These are phyloP conservation scores for Hippophae gyantsensis DNA, from an alignment of 306 rosid genomes.

Conservation along the genomic window DNA sequence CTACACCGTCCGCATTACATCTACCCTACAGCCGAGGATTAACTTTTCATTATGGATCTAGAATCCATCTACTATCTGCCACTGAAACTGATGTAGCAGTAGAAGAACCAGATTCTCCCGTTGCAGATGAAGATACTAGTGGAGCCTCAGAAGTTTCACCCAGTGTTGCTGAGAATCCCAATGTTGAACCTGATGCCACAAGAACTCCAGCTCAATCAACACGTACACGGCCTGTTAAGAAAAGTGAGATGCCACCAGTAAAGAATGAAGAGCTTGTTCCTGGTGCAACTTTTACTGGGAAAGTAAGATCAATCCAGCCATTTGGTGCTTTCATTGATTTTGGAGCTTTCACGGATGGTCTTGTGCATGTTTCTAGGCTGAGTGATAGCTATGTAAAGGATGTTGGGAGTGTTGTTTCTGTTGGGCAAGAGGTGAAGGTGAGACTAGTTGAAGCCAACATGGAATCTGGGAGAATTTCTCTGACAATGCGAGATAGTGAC, in stretches of 20 bases:
- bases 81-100: slow-evolving; percentile 65
- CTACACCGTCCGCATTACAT: slow-evolving; percentile 37
- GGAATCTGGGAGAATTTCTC: slow-evolving; percentile 81
- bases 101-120: slow-evolving; percentile 50
- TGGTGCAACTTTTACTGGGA: slow-evolving; percentile 84
- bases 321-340: slow-evolving; percentile 95
- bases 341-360: slow-evolving; percentile 96
- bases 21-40: slow-evolving; percentile 34
- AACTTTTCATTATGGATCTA: slow-evolving; percentile 34
- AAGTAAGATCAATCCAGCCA: slow-evolving; percentile 88
- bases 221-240: slow-evolving; percentile 55
- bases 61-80: slow-evolving; percentile 48
- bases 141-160: slow-evolving; percentile 34
- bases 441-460: slow-evolving; percentile 65
- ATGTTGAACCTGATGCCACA: slow-evolving; percentile 34
- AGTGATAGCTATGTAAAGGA: slow-evolving; percentile 84
- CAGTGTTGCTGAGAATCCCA: slow-evolving; percentile 30
- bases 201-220: slow-evolving; percentile 33
- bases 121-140: slow-evolving; percentile 38
- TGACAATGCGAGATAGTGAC: slow-evolving; percentile 72
- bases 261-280: slow-evolving; percentile 72
- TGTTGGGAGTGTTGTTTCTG: slow-evolving; percentile 71
- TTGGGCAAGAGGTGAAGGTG: slow-evolving; percentile 98
- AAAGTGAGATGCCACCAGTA: slow-evolving; percentile 87
- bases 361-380: slow-evolving; percentile 85